Evolutionary conservation across 116 monocot species (phyloP).

Genomic region (Cymodocea nodosa): DNA sequence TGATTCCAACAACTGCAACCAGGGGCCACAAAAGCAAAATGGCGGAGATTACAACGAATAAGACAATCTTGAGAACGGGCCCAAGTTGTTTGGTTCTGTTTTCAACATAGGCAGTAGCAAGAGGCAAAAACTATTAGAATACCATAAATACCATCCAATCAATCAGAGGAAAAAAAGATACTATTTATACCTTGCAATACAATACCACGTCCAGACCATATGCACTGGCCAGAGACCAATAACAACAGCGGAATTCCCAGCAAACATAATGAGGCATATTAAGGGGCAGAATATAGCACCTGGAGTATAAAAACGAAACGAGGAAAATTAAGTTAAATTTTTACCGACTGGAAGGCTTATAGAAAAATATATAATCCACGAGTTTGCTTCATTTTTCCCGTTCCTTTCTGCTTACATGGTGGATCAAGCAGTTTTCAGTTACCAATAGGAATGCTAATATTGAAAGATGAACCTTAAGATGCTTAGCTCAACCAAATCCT

Average conservation of each 20-base stretch:
- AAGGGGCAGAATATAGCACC: slow-evolving; percentile 67
- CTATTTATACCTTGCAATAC: slow-evolving; percentile 46
- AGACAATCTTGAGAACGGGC: slow-evolving; percentile 58
- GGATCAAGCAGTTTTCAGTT: too few relatives aligned
- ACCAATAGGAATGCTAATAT: too few relatives aligned
- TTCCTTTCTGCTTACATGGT: too few relatives aligned
- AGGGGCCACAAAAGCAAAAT: slow-evolving; percentile 49
- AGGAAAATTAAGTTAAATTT: background rate
- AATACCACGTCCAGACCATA: slow-evolving; percentile 70
- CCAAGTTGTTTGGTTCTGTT: slow-evolving; percentile 76
- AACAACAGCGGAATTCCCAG: slow-evolving; percentile 75
- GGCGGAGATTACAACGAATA: slow-evolving; percentile 25
- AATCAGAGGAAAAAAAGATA: background rate
- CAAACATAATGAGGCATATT: slow-evolving; percentile 54
- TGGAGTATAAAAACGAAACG: slow-evolving; percentile 8
- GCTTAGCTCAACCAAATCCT: too few relatives aligned
- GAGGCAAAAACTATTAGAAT: background rate
- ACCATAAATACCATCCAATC: slow-evolving; percentile 1
- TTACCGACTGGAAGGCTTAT: background rate
- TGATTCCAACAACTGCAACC: slow-evolving; percentile 49
- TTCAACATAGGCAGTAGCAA: slow-evolving; percentile 16
- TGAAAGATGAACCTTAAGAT: too few relatives aligned
- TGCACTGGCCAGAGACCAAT: slow-evolving; percentile 92
- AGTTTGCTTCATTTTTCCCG: background rate
- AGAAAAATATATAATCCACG: background rate